Evolutionary conservation across 1,284 basidiomycete species (phyloP), one percentile per base, ranked within the genome.

Genomic region (Ustilago sp.): DNA sequence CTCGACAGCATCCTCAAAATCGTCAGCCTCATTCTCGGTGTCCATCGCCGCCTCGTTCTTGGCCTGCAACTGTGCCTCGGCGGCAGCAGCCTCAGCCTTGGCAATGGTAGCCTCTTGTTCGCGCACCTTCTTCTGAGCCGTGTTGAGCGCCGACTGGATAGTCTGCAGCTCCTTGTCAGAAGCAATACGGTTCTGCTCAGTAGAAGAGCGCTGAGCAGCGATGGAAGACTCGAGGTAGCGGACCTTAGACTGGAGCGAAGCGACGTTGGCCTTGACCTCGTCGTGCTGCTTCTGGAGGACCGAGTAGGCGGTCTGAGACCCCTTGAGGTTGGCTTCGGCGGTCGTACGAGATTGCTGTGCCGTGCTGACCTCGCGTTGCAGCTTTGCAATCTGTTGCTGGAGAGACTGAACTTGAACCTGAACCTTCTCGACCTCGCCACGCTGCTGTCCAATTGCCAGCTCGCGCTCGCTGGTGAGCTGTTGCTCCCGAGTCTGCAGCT

Each of bases 141-240:
- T 71, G 48, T 76, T 76, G 68, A 76, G 65, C 34, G 74, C 65
- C 53, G 74, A 76, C 56, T 76, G 74, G 35, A 68, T 64, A 34
- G 65, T 76, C 59, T 76, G 74, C 64, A 76, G 68, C 68, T 71
- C 74, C 55, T 76, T 76, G 65, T 76, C 74, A n/a, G 74, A 76
- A 2, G 68, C 64, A 7, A 73, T 39, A 12, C 74, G 74, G 39
- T 63, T 73, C 63, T 77, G 74, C 59, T 77, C 74, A 8, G 74
- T 76, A 17, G 74, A 76, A 8, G 74, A 76, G 52, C 68, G 68
- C 47, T 76, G 63, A 12, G 74, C 74, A 8, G 74, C 64, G 53
- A 76, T 71, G 11, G 74, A 55, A 8, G 68, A 76, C 56, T 76
- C 74, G 35, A 76, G 74, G 47, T 76, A 76, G 60, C 74, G 74